Conservation (phyloP, 2,329 filamentous ascomycete species). For the Ciborinia camelliae region DNA sequence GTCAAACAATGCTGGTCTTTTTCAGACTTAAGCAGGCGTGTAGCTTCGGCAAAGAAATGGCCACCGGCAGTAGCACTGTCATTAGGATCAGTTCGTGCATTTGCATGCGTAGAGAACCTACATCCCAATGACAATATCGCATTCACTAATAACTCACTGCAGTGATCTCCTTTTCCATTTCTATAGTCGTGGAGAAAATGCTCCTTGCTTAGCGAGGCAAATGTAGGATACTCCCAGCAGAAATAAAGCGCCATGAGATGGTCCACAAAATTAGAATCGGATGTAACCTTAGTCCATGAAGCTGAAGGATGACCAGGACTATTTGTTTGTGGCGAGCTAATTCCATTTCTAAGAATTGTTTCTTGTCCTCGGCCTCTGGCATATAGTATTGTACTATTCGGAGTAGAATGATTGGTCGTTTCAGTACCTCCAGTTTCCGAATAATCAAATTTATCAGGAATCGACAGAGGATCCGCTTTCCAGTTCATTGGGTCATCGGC, state of each 20-base stretch:
- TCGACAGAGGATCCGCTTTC: conserved; percentile 23
- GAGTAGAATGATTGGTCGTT: conserved; percentile 15
- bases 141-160: conserved; percentile 44
- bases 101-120: conserved; percentile 64
- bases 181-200: conserved; percentile 28
- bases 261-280: conserved; percentile 56
- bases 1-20: conserved; percentile 60
- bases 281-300: conserved; percentile 65
- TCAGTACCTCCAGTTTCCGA: conserved; percentile 46
- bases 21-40: conserved; percentile 52
- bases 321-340: conserved; percentile 57
- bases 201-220: conserved; percentile 60
- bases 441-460: conserved; percentile 42
- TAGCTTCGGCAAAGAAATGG: conserved; percentile 69
- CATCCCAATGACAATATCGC: conserved; percentile 53
- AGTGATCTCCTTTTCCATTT: conserved; percentile 26
- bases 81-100: conserved; percentile 58
- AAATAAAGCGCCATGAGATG: conserved; percentile 66
- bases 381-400: conserved; percentile 25
- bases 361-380: conserved; percentile 49
- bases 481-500: conserved; percentile 36
- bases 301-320: conserved; percentile 62
- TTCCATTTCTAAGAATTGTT: conserved; percentile 54
- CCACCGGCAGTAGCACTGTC: conserved; percentile 63
- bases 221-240: conserved; percentile 72